Evolutionary conservation across 257 asterid species (phyloP), one percentile per base, ranked within the genome.

Genomic region (Eustoma russellianum): DNA sequence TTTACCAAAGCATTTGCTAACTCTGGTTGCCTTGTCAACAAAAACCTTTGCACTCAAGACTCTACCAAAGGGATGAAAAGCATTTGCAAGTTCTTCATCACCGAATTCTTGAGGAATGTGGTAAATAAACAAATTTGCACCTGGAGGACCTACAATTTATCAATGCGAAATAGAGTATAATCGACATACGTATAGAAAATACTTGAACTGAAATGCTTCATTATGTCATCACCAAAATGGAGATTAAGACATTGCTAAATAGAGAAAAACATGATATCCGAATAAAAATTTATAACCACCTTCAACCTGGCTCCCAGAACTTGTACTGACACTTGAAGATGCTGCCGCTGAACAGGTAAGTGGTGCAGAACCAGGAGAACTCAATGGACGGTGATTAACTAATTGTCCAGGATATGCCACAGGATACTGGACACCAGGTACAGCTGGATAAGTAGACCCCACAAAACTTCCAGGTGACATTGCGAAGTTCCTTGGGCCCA

Each of bases 81-180:
- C 77, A 61, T 77, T 77, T 45, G 90, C 95, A 46, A 92, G 98
- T 70, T 92, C 95, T 17, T 74, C 79, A 43, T 92, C 98, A 13
- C 94, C 94, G 48, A 72, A 92, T 66, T 88, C 94, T 81, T 84
- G 97, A 54, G 96, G 98, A 60, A 92, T 88, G 75, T 92, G 95
- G 81, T 79, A 92, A 53, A 92, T 88, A 71, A 92, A 92, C 55
- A 92, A 71, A 75, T 92, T 92, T 55, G 97, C 90, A 56, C 98
- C 97, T 7, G 85, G 83, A 40, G 98, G 98, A 68, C 98, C 98
- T 92, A 95, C 52, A 63, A 51, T 46, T 5, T 38, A 38, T 38
- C 28, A 34, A 38, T 50, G 9, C 11, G 9, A 45, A 62, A 33
- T 5, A 7, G 33, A 3, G 17, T 7, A 43, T 12, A 5, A 62